Evolutionary conservation across 108 stramenopile species (phyloP), one percentile per base, ranked within the genome.

Genomic region (Tribonema minus): DNA sequence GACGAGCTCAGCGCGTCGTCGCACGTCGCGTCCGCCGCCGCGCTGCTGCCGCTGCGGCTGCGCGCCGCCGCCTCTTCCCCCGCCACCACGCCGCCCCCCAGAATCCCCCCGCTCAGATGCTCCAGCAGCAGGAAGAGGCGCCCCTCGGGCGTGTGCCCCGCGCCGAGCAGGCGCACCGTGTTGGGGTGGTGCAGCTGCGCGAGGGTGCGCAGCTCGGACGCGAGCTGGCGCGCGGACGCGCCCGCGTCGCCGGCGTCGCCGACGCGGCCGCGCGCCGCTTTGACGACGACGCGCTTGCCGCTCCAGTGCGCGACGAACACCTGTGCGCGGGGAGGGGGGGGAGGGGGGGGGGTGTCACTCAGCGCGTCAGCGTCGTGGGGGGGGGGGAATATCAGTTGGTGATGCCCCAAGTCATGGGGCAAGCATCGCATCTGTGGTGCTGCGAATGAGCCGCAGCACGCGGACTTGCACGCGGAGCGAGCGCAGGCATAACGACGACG

Each of bases 101-200:
- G 61, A 3, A 58, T 73, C 6, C 72, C 72, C 62, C 58, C 63
- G 23, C 54, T 60, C 0, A 73, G 72, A 58, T 73, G 63, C 62
- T 73, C 72, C 72, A 73, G 6, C 62, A 73, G 27, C 37, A 73
- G 37, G 41, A 73, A 73, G 20, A 41, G 72, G 6, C 72, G 61
- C 2, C 72, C 72, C 3, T 64, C 72, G 2, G n/a, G 36, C 1
- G 72, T 64, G 61, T 41, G 40, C 61, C 72, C 72, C 40, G 72
- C 72, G 12, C 72, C 72, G 0, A 62, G 63, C 37, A 73, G 38
- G 25, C 62, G 61, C 36, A 73, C 72, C 63, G 58, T 58, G 26
- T 73, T 60, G 6, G 36, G 61, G 38, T 73, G 72, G 34, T 73
- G 61, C 37, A 64, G 36, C 72, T 73, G 61, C 40, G 37, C 15